Conservation (phyloP, 2,329 filamentous ascomycete species). For the Fusarium dimerum region DNA sequence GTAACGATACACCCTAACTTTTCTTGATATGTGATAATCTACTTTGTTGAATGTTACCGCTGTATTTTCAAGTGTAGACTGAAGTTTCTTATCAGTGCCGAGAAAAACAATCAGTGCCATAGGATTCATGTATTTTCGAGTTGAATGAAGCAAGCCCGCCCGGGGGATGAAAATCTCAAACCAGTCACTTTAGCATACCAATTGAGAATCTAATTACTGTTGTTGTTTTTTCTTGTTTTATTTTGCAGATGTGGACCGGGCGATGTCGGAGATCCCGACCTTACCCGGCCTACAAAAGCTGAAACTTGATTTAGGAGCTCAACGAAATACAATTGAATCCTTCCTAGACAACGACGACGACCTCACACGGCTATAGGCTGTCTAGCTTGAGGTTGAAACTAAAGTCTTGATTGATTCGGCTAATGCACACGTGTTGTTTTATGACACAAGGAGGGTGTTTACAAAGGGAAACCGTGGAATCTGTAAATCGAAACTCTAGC, state of each 20-base stretch:
- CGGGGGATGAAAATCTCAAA: too few species aligned
- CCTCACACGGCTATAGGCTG: slow-evolving; percentile 24
- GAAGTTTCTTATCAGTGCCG: background rate
- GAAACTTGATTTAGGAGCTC: slow-evolving; percentile 20
- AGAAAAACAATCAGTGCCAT: background rate
- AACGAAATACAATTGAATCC: slow-evolving; percentile 20
- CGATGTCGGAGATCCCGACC: slow-evolving; percentile 27
- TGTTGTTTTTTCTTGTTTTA: slow-evolving; percentile 16
- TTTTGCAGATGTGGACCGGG: slow-evolving; percentile 12
- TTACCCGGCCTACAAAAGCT: slow-evolving; percentile 27
- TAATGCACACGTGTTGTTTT: slow-evolving; percentile 63
- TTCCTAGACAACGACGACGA: slow-evolving; percentile 6
- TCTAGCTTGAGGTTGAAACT: slow-evolving; percentile 25
- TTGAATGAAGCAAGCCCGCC: too few species aligned
- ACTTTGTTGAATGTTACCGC: background rate
- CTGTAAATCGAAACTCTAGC: slow-evolving; percentile 39
- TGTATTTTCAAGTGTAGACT: too few species aligned
- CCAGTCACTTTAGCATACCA: too few species aligned
- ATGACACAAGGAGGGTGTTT: slow-evolving; percentile 48
- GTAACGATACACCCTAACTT: slow-evolving; percentile 12
- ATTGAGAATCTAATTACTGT: background rate
- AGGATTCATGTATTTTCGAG: background rate
- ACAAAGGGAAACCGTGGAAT: slow-evolving; percentile 53
- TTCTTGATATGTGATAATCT: background rate
- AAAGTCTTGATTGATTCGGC: slow-evolving; percentile 49